Evolutionary conservation across 495 filamentous ascomycete genomes (phyloP).

Genomic region (Clohesyomyces aquaticus): DNA sequence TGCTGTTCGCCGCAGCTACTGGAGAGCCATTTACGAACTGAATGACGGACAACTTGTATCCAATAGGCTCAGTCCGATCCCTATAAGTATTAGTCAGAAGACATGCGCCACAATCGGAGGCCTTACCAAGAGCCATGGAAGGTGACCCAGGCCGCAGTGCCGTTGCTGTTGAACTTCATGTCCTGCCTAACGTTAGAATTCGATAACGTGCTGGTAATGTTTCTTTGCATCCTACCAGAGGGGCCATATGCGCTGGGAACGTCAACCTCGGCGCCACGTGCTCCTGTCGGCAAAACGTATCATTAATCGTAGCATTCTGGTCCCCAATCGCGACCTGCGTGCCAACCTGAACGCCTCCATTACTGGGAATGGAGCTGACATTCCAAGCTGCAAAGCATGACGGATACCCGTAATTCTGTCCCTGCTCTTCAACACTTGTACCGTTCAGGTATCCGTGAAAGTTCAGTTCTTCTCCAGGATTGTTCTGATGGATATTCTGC

Average conservation of each 20-base stretch:
- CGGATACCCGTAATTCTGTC: constrained; percentile 70
- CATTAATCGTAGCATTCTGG: constrained; percentile 45
- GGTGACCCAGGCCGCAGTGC: constrained; percentile 48
- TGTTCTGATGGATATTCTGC: constrained; percentile 66
- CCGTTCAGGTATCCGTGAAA: constrained; percentile 65
- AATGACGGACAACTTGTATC: constrained; percentile 55
- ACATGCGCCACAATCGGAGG: background rate
- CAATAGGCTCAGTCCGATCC: constrained; percentile 51
- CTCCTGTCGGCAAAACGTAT: constrained; percentile 42
- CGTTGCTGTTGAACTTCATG: constrained; percentile 47
- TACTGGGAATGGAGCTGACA: constrained; percentile 54
- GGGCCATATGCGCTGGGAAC: constrained; percentile 49
- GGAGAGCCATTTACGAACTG: constrained; percentile 53
- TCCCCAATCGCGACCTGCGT: constrained; percentile 55
- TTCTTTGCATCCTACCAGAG: constrained; percentile 25
- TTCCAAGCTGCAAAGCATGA: constrained; percentile 68
- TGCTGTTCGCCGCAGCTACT: constrained; percentile 48
- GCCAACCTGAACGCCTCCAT: constrained; percentile 52
- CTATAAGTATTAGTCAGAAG: constrained; percentile 41
- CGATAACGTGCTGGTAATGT: background rate
- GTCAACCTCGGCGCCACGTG: constrained; percentile 41
- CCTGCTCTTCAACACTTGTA: constrained; percentile 48
- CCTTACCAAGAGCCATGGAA: constrained; percentile 52
- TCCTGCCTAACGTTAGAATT: constrained; percentile 19
- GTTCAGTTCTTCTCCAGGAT: constrained; percentile 77